Conservation (phyloP, 2,329 filamentous ascomycete genomes). For the Aspergillus pseudoglaucus region DNA sequence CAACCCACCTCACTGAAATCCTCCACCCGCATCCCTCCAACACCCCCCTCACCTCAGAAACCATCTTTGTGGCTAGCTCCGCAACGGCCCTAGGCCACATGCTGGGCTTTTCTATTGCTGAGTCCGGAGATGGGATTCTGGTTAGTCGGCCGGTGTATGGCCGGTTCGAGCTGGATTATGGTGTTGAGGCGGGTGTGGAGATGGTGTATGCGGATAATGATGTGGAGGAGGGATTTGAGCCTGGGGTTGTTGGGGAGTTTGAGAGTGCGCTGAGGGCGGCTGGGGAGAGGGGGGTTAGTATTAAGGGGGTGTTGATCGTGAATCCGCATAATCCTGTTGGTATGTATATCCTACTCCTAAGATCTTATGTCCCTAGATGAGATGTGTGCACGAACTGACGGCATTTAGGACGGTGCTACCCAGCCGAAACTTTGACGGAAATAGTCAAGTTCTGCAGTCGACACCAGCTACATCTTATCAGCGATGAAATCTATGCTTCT, state of each 20-base stretch:
- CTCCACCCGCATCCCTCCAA: slow-evolving; percentile 27
- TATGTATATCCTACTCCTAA: slow-evolving; percentile 17
- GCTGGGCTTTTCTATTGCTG: slow-evolving; percentile 38
- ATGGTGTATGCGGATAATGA: slow-evolving; percentile 35
- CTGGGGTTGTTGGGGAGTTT: slow-evolving; percentile 27
- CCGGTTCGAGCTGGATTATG: slow-evolving; percentile 45
- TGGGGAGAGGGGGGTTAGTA: slow-evolving; percentile 22
- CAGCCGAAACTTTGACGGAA: slow-evolving; percentile 34
- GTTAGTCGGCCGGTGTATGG: slow-evolving; percentile 43
- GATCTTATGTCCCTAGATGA: too few relatives aligned
- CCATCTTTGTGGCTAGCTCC: slow-evolving; percentile 38
- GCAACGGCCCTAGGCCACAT: slow-evolving; percentile 39
- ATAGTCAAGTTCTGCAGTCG: slow-evolving; percentile 46
- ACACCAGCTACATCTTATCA: slow-evolving; percentile 47
- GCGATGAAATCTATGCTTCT: slow-evolving; percentile 53
- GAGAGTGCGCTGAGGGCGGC: slow-evolving; percentile 31
- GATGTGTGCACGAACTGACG: too few relatives aligned
- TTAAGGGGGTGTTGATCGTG: slow-evolving; percentile 38
- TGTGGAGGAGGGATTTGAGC: slow-evolving; percentile 33
- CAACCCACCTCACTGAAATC: slow-evolving; percentile 36
- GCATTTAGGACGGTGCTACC: slow-evolving; percentile 38
- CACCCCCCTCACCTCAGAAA: slow-evolving; percentile 24
- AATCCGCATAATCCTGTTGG: slow-evolving; percentile 43
- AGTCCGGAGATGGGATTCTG: slow-evolving; percentile 42
- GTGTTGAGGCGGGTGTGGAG: slow-evolving; percentile 36